A percentile compares a stretch with the other conserved stretches of the same genome.
Evolutionary conservation across 1,284 basidiomycete species (phyloP).

Genomic region (Marasmius tenuissimus): DNA sequence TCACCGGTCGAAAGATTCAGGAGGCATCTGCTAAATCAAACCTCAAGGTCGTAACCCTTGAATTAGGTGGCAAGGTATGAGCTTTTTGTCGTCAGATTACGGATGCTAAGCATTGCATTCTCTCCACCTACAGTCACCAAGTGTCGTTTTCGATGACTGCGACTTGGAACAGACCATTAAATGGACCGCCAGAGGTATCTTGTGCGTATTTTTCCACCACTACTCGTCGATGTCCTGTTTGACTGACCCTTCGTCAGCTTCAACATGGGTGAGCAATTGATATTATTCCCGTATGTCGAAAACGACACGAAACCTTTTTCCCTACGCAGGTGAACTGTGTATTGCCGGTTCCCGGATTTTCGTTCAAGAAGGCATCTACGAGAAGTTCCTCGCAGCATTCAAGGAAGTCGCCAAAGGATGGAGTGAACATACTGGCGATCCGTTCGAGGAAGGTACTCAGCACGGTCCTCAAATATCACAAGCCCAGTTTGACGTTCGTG

Average conservation of each 20-base stretch:
- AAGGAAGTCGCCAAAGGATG: slow-evolving; percentile 20
- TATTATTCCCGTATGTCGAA: no score
- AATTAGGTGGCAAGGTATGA: background rate
- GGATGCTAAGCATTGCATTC: background rate
- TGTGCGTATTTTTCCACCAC: background rate
- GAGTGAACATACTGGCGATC: background rate
- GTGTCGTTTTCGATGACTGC: background rate
- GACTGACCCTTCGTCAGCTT: background rate
- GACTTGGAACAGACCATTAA: background rate
- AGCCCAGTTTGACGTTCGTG: background rate
- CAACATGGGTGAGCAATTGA: background rate
- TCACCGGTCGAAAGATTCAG: background rate
- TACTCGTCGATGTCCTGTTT: background rate
- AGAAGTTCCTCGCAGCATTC: slow-evolving; percentile 40
- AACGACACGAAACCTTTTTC: no score
- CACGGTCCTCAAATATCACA: background rate
- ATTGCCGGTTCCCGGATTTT: background rate
- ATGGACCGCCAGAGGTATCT: background rate
- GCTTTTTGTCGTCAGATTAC: background rate
- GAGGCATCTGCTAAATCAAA: background rate
- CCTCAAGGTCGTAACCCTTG: background rate
- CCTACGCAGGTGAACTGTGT: background rate
- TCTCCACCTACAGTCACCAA: background rate
- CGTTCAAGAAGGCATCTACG: slow-evolving; percentile 38
- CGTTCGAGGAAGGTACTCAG: background rate